Conservation (phyloP, 2,329 filamentous ascomycete genomes). For the Karstenula rhodostoma region DNA sequence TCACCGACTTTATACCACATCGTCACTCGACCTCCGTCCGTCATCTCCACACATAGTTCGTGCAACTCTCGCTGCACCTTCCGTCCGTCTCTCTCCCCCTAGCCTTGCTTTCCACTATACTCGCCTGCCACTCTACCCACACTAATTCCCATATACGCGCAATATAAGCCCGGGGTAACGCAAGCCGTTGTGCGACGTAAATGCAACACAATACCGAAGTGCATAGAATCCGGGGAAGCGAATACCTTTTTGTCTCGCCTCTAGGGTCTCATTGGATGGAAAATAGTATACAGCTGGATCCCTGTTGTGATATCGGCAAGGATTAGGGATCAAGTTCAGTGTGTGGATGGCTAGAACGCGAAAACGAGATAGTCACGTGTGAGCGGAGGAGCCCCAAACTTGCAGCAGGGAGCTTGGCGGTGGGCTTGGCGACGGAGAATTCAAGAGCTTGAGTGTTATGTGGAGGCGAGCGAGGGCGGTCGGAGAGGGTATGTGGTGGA, state of each 20-base stretch:
- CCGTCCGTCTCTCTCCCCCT: constrained; percentile 1
- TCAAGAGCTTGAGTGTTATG: neutral
- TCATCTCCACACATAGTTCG: neutral
- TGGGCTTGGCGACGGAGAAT: constrained; percentile 6
- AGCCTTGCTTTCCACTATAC: neutral
- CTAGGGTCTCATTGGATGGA: neutral
- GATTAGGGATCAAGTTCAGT: neutral
- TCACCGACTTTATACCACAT: neutral
- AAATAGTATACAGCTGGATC: neutral
- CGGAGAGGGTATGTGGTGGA: neutral
- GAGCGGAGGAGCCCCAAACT: too few relatives aligned
- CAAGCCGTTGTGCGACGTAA: neutral
- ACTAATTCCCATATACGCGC: neutral
- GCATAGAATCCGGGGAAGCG: constrained; percentile 11
- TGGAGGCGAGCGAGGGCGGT: neutral
- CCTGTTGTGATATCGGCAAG: neutral
- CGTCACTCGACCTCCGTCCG: neutral
- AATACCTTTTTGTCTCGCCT: neutral
- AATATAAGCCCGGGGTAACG: constrained; percentile 3
- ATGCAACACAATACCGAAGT: neutral
- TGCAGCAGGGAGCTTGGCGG: neutral
- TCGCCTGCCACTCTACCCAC: neutral
- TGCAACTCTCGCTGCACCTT: neutral
- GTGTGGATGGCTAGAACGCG: neutral
- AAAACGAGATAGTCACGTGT: neutral